Conservation (phyloP, 83 land plant genomes). For the Thuja plicata region DNA sequence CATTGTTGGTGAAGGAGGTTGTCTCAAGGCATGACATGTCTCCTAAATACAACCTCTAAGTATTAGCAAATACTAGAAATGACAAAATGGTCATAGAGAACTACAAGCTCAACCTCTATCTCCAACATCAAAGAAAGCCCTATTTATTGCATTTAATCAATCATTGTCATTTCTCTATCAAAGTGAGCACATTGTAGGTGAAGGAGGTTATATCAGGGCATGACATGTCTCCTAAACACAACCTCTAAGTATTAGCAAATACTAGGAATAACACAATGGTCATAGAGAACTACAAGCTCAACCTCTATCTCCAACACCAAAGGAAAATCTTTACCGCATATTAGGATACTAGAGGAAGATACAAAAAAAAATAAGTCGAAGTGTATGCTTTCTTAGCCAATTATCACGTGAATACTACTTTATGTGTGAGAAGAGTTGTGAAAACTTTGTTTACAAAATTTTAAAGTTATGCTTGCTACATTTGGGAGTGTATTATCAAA, state of each 20-base stretch:
- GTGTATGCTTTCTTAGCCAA: background rate
- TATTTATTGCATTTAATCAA: too few relatives aligned
- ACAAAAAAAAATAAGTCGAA: too few relatives aligned
- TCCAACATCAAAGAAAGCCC: background rate
- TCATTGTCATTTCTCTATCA: too few relatives aligned
- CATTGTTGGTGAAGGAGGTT: background rate
- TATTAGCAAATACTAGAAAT: background rate
- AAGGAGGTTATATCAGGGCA: background rate
- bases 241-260: too few relatives aligned
- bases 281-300: background rate
- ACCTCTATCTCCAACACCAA: background rate
- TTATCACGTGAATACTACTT: background rate
- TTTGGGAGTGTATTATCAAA: background rate
- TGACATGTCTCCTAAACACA: too few relatives aligned
- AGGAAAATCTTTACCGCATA: background rate
- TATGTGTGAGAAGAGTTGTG: background rate
- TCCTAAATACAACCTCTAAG: too few relatives aligned
- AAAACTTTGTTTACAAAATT: background rate
- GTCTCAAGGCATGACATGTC: background rate
- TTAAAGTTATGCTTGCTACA: background rate
- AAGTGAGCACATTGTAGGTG: background rate
- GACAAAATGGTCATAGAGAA: background rate
- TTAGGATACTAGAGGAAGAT: background rate
- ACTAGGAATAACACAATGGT: background rate
- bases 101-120: background rate